Base-by-base conservation (phyloP, 805 yeast genomes). In the Pichia scutulata region DNA sequence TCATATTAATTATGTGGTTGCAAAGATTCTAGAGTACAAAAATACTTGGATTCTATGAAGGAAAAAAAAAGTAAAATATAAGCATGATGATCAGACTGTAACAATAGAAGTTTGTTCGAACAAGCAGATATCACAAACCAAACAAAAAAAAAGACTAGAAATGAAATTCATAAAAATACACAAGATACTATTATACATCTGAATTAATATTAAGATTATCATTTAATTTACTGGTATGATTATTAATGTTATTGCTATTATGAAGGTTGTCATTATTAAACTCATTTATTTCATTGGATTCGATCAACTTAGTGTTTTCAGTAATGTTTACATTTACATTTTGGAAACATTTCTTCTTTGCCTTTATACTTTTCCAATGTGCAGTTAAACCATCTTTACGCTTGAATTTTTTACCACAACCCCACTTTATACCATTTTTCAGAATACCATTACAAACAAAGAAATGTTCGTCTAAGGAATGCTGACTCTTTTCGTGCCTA, bases 361-460 rank as follows among this genome's bases (percentile, higher is more conserved):
- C 70, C 58, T 65, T 67, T 22, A 63, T 61, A 8, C 66, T 60
- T 48, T 62, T 61, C 70, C 70, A 67, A 47, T 67, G 70, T 1
- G 70, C 70, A n/a, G 64, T 52, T 24, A 67, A 54, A 1, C 70
- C 70, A 48, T 67, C 70, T 47, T 65, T 66, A 18, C 70, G 52
- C 48, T 64, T 65, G 46, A 67, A 67, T n/a, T 50, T 51, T 52
- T 65, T 67, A 23, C 68, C 67, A 49, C 70, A 67, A 5, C 70
- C 70, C 70, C 70, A 67, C 21, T 50, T 52, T 19, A 57, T 55
- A 24, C 69, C 70, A 37, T 53, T 57, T 24, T 60, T 59, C 24
- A 55, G 46, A 14, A 57, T 49, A 0, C 70, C 70, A 9, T 63
- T 65, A 51, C 70, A 67, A 10, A 63, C 54, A 48, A 51, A 65